Base-by-base conservation (phyloP, 305 asterid species). In the Fraxinus sp. region DNA sequence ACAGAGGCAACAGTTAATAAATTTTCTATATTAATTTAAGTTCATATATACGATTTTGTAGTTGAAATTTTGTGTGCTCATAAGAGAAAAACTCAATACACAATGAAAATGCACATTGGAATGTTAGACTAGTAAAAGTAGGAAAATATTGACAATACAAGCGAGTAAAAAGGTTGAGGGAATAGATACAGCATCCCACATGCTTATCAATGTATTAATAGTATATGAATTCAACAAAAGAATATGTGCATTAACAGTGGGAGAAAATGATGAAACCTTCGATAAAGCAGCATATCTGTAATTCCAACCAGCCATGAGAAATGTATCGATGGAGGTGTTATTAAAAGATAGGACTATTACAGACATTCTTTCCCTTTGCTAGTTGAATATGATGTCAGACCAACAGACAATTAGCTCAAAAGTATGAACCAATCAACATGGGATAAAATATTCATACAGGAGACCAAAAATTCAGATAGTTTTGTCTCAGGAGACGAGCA, bases 1-100 rank as follows among this genome's bases (percentile, higher is more conserved):
- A 24, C 26, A 10, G 37, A 41, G n/a, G 39, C 39, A 75, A 66
- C 6, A 70, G 24, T 81, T 22, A 70, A 72, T 36, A 36, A 59
- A 78, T 33, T 64, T 64, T 22, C 73, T 64, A 64, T 10, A 64
- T 64, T 64, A 64, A 64, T 64, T 64, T 64, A 64, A 64, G 73
- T 8, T 24, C 73, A 64, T 64, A 59, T 20, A 20, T 24, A 64
- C n/a, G 13, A 64, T 64, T 24, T 64, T 64, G n/a, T 8, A 26
- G n/a, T 24, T 20, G 73, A 64, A 1, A 64, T 24, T 64, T 64
- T 64, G 70, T 64, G 35, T 8, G n/a, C 72, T 64, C 16, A 22
- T 64, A 22, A 64, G 35, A 64, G n/a, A 64, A 16, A 52, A 20
- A 57, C 11, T 57, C 68, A 20, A 59, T 20, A 59, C 11, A 57